A percentile compares a stretch with the other conserved stretches of the same genome.
phyloP scores from a whole-genome alignment of 257 asterid genomes.

The Gynochthodes officinalis region DNA sequence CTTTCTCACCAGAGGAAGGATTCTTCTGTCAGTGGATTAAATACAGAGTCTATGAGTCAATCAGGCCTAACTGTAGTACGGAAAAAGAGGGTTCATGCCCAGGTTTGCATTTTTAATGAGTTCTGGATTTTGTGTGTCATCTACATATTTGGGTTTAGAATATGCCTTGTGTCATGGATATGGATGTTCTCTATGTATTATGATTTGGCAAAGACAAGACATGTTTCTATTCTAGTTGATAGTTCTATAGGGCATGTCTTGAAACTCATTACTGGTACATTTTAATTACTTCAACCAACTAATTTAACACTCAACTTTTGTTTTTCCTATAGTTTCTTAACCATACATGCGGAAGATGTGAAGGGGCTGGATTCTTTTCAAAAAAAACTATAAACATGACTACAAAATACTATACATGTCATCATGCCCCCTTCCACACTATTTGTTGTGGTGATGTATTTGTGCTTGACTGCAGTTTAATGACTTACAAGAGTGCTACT shows the following conservation, averaged over 20 bases:
- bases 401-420: neutral
- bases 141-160: neutral
- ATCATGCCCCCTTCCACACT: slow-evolving; percentile 1
- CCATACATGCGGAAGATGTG: neutral
- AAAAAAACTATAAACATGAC: neutral
- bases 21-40: slow-evolving; percentile 43
- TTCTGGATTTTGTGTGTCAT: slow-evolving; percentile 2
- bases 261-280: neutral
- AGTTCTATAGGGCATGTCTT: neutral
- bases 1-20: slow-evolving; percentile 48
- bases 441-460: slow-evolving; percentile 18
- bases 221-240: neutral
- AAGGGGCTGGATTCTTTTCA: neutral
- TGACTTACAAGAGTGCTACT: slow-evolving; percentile 81
- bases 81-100: slow-evolving; percentile 74
- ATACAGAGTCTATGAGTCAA: slow-evolving; percentile 58
- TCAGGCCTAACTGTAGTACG: slow-evolving; percentile 60
- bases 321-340: neutral
- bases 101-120: slow-evolving; percentile 43
- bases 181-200: neutral
- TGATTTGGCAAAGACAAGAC: neutral
- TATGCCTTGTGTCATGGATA: neutral
- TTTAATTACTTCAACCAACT: neutral
- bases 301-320: neutral
- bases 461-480: slow-evolving; percentile 51